A percentile compares a stretch with the other conserved stretches of the same genome.
Conservation (phyloP, 257 asterid species). For the Rhazya stricta region DNA sequence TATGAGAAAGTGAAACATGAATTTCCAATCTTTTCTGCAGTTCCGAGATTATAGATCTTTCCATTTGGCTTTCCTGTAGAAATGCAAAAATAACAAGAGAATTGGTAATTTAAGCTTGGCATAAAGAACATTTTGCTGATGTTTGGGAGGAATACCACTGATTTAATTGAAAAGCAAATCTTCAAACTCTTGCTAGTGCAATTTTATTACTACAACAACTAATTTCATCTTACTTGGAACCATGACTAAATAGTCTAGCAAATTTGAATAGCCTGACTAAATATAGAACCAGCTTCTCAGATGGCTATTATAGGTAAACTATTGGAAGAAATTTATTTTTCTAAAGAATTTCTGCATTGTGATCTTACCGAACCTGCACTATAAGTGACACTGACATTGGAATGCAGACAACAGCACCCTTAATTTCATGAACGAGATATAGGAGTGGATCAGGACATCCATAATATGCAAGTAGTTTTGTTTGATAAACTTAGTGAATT, state of each 20-base stretch:
- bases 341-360: neutral
- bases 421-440: neutral
- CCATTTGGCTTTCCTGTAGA: conserved; percentile 50
- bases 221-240: neutral
- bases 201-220: neutral
- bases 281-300: neutral
- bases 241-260: neutral
- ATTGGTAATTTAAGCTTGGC: neutral
- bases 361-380: neutral
- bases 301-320: neutral
- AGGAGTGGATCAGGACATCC: neutral
- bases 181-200: neutral
- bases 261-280: neutral
- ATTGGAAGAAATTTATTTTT: neutral
- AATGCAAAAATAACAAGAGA: conserved; percentile 13
- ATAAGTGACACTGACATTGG: neutral
- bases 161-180: neutral
- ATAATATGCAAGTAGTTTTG: neutral
- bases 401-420: neutral
- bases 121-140: neutral
- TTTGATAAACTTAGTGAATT: neutral
- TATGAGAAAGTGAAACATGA: conserved; percentile 40
- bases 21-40: conserved; percentile 57
- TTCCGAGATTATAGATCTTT: conserved; percentile 46
- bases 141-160: neutral